These are phyloP conservation scores for Spergularia bocconei DNA, from an alignment of 148 eudicot genomes.

Conservation along the genomic window DNA sequence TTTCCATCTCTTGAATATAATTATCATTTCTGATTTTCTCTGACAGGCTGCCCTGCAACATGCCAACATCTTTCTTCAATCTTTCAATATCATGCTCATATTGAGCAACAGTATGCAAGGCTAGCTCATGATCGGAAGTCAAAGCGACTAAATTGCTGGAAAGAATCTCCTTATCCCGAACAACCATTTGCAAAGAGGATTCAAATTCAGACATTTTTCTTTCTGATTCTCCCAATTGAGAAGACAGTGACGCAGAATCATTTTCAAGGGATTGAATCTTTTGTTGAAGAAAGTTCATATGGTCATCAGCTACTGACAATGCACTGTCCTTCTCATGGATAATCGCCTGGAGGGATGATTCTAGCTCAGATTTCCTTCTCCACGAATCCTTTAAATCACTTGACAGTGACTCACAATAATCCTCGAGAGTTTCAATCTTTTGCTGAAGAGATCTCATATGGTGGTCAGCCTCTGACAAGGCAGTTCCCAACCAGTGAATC, in stretches of 20 bases:
- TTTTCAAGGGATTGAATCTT: constrained; percentile 55
- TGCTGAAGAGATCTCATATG: constrained; percentile 79
- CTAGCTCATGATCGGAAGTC: constrained; percentile 46
- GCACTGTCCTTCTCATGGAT: constrained; percentile 50
- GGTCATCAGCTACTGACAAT: constrained; percentile 52
- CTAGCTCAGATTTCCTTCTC: constrained; percentile 52
- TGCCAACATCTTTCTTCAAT: constrained; percentile 44
- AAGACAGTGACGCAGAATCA: constrained; percentile 42
- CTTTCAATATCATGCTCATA: constrained; percentile 42
- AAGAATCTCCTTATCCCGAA: constrained; percentile 38
- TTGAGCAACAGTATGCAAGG: constrained; percentile 38
- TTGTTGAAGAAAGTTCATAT: constrained; percentile 62
- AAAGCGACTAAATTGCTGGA: constrained; percentile 45
- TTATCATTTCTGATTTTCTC: constrained; percentile 45
- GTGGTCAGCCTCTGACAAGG: constrained; percentile 74
- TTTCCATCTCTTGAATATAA: constrained; percentile 42
- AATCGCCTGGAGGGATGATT: constrained; percentile 45
- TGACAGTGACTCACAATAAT: constrained; percentile 45
- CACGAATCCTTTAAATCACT: constrained; percentile 63
- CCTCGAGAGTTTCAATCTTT: constrained; percentile 62
- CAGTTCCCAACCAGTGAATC: constrained; percentile 86
- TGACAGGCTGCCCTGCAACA: constrained; percentile 42
- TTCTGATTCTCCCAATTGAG: constrained; percentile 62
- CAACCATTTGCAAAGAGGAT: constrained; percentile 41
- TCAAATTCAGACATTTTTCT: constrained; percentile 60